Percentiles rank a stretch among this genome's conserved stretches.
Evolutionary conservation across 169 alveolate genomes (phyloP).

Genomic region (Babesia microti): DNA sequence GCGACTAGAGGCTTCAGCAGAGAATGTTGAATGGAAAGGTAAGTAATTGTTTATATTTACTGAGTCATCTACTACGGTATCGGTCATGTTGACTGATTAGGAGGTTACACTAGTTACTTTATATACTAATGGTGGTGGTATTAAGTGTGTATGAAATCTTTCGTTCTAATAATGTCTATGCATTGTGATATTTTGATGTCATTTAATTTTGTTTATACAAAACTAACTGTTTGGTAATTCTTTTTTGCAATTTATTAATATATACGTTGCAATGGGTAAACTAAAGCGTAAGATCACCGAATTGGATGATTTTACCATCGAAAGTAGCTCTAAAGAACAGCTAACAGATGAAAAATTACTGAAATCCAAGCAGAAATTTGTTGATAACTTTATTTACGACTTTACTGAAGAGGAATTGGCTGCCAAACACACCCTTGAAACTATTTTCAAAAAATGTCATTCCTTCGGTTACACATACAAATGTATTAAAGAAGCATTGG

Average conservation of each 20-base stretch:
- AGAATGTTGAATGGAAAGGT: constrained; percentile 33
- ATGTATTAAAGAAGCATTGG: constrained; percentile 19
- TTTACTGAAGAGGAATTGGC: constrained; percentile 41
- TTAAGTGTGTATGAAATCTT: no score
- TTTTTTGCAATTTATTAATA: no score
- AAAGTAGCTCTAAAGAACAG: background rate
- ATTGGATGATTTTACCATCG: background rate
- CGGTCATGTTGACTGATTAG: no score
- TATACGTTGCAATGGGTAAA: background rate
- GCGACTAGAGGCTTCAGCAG: constrained; percentile 11
- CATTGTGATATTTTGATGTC: no score
- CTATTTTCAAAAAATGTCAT: constrained; percentile 19
- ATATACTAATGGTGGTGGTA: no score
- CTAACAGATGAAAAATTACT: background rate
- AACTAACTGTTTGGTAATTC: no score
- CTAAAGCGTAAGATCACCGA: background rate
- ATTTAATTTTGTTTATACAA: no score
- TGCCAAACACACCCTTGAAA: constrained; percentile 41
- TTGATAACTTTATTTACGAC: constrained; percentile 15
- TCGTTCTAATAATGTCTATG: no score
- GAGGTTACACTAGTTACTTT: no score
- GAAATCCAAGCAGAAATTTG: constrained; percentile 19
- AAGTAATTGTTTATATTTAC: background rate
- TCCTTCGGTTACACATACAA: constrained; percentile 39
- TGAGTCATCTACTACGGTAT: no score